Base-by-base conservation (phyloP, 345 rosid species). In the Melaleuca alternifolia region DNA sequence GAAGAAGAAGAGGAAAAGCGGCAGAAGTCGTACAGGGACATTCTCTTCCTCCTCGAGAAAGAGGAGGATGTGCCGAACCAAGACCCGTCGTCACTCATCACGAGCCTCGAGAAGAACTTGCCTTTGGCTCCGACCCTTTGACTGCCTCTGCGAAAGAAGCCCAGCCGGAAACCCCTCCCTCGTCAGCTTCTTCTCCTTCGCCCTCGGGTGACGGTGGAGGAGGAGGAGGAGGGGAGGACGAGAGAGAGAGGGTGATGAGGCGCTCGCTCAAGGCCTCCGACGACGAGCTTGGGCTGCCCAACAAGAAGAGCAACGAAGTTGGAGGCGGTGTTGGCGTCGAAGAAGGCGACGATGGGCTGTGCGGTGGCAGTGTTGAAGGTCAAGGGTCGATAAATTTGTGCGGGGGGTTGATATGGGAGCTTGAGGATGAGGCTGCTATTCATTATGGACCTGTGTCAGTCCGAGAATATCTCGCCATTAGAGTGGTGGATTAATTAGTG, bases 221-320 rank as follows among this genome's bases (percentile, higher is more conserved):
- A 10, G 26, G 48, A 23, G n/a, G n/a, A n/a, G 83, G 53, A 9
- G 85, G 50, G 13, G 59, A 50, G 12, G 92, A 88, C 3, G 93
- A 94, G 21, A 88, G 90, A 10, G 95, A 94, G 86, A 89, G 90
- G 11, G 96, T 95, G 18, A 96, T 96, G 62, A 93, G 94, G 82
- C 98, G 91, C 88, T 93, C 94, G 75, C 93, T 94, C 3, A 95
- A 96, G 92, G 99, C 98, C 3, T 94, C 98, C 0, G 99, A 94
- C 46, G 99, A 96, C 84, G 99, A 96, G 90, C 96, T 96, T 8
- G 99, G 99, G 82, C 94, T 96, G 30, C 98, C 97, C 23, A 92
- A 89, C 62, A 89, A 85, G 37, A 91, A 89, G 18, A 30, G 84
- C 28, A 51, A 54, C 46, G 89, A 48, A 21, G 87, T 50, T 11